These are phyloP conservation scores for Cyanodermella asteris DNA, from an alignment of 2,329 filamentous ascomycete genomes.

Conservation along the genomic window DNA sequence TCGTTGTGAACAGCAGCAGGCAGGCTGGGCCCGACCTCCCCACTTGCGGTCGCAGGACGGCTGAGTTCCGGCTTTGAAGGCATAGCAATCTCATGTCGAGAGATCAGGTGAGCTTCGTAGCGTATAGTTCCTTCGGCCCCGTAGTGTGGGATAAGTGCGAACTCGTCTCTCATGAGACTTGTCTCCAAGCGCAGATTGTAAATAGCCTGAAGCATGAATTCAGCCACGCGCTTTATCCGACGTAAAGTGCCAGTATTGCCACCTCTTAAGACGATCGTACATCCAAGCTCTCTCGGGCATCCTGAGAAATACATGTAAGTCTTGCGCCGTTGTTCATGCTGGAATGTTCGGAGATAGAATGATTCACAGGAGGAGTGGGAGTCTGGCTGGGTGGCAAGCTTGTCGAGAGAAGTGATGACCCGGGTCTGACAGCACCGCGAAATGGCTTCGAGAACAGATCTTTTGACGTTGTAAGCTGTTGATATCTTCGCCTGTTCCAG, in stretches of 20 bases:
- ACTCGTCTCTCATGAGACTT: slow-evolving; percentile 80
- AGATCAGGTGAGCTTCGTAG: no score
- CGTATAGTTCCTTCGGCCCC: slow-evolving; percentile 4
- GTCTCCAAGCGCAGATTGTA: slow-evolving; percentile 95
- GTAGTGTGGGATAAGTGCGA: slow-evolving; percentile 63
- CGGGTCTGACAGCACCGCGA: slow-evolving; percentile 78
- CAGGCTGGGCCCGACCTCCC: no score
- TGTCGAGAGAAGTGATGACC: slow-evolving; percentile 87
- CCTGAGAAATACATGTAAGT: slow-evolving; percentile 92
- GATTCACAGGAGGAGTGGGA: slow-evolving; percentile 60
- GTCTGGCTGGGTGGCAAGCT: slow-evolving; percentile 55
- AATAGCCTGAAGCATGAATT: slow-evolving; percentile 98
- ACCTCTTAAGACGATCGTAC: slow-evolving; percentile 79
- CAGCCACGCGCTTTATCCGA: slow-evolving; percentile 77
- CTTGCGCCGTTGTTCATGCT: slow-evolving; percentile 67
- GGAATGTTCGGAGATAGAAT: slow-evolving; percentile 90
- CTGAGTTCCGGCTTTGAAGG: no score
- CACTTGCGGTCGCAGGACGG: no score
- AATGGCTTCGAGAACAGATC: slow-evolving; percentile 85
- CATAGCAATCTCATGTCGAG: no score
- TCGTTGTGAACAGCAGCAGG: no score
- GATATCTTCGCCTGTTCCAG: slow-evolving; percentile 75
- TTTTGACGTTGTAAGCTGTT: slow-evolving; percentile 90
- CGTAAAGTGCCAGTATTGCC: slow-evolving; percentile 48
- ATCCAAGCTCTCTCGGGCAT: slow-evolving; percentile 72